These are phyloP conservation scores for Ormosia semicastrata DNA, from an alignment of 306 rosid genomes.

Conservation along the genomic window DNA sequence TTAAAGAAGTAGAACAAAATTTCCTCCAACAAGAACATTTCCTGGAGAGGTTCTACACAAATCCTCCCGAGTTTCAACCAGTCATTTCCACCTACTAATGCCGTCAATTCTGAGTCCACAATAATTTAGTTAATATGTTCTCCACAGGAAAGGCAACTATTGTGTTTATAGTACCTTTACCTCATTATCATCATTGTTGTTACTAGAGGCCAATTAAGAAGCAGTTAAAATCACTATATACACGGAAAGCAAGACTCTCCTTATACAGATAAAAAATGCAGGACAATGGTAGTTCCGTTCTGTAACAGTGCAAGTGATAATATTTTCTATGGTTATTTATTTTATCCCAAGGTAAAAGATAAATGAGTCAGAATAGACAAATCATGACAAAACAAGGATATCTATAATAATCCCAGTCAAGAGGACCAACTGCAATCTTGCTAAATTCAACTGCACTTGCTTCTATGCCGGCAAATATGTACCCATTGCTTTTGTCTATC, in stretches of 20 bases:
- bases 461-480: slow-evolving; percentile 82
- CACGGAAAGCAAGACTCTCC: not conserved
- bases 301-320: not conserved
- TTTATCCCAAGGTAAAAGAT: not conserved
- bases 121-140: not conserved
- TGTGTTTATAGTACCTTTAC: not conserved
- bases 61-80: not conserved
- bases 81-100: slow-evolving; percentile 13
- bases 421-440: slow-evolving; percentile 82
- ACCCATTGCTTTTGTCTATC: slow-evolving; percentile 89
- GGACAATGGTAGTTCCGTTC: not conserved
- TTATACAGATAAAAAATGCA: not conserved
- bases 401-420: slow-evolving; percentile 95
- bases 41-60: slow-evolving; percentile 1
- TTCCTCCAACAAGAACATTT: not conserved
- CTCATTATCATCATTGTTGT: not conserved
- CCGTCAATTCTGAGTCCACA: not conserved
- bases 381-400: slow-evolving; percentile 59
- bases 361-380: slow-evolving; percentile 5
- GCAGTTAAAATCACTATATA: not conserved
- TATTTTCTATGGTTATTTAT: not conserved
- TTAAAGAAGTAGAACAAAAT: not conserved
- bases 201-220: not conserved
- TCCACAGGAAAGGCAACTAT: not conserved
- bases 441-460: slow-evolving; percentile 92